Evolutionary conservation across 805 yeast genomes (phyloP).

Genomic region (Blastobotrys robertii): DNA sequence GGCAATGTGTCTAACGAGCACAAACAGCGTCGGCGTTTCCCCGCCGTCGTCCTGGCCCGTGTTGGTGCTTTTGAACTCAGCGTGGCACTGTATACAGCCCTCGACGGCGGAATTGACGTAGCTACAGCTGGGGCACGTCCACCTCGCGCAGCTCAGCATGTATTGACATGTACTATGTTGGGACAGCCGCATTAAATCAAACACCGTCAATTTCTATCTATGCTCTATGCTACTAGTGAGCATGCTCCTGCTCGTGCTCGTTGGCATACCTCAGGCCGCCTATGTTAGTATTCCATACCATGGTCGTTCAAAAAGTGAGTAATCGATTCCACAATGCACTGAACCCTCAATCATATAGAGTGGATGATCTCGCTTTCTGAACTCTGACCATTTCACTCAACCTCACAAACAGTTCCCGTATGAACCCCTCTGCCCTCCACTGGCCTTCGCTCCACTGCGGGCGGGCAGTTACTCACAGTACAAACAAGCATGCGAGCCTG

Average conservation of each 20-base stretch:
- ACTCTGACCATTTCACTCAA: constrained; percentile 7
- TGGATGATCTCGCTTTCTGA: neutral
- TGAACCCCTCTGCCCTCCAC: constrained; percentile 24
- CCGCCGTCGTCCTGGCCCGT: neutral
- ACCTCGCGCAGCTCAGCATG: too few species aligned
- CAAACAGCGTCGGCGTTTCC: neutral
- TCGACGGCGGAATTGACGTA: too few species aligned
- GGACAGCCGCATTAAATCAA: too few species aligned
- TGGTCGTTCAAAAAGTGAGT: too few species aligned
- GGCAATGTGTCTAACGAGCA: neutral
- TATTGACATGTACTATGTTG: too few species aligned
- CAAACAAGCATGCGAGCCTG: constrained; percentile 63
- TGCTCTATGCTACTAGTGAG: too few species aligned
- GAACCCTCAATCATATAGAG: neutral
- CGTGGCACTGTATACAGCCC: too few species aligned
- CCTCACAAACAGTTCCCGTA: too few species aligned
- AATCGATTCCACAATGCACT: too few species aligned
- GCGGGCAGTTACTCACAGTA: constrained; percentile 39
- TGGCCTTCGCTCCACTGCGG: constrained; percentile 38
- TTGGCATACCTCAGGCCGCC: constrained; percentile 23
- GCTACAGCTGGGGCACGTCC: too few species aligned
- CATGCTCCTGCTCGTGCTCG: constrained; percentile 10
- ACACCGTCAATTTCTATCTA: too few species aligned
- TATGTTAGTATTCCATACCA: constrained; percentile 7
- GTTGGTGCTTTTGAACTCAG: neutral